Percentiles rank a stretch among this genome's conserved stretches.
Evolutionary conservation across 2,329 filamentous ascomycete species (phyloP).

Genomic region (Diaporthe vaccinii): DNA sequence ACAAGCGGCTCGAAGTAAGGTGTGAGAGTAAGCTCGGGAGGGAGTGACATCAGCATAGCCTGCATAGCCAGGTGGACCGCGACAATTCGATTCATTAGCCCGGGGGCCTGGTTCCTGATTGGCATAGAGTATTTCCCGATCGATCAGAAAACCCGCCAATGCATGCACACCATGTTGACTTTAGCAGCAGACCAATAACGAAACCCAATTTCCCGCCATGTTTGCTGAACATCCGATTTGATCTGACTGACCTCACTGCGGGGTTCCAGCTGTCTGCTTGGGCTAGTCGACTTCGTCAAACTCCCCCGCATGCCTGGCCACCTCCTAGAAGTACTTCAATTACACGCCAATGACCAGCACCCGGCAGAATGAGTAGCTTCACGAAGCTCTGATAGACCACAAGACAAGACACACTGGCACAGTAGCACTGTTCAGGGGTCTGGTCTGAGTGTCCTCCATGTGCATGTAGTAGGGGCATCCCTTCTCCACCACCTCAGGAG

Average conservation of each 20-base stretch:
- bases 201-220: conserved; percentile 23
- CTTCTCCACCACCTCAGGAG: conserved; percentile 9
- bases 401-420: not conserved
- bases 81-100: not conserved
- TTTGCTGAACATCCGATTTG: conserved; percentile 1
- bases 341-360: not conserved
- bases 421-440: not conserved
- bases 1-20: conserved; percentile 1
- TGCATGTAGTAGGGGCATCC: not conserved
- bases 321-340: no score
- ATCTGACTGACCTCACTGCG: conserved; percentile 19
- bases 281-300: not conserved
- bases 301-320: not conserved
- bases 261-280: conserved; percentile 1
- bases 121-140: not conserved
- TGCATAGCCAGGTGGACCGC: not conserved
- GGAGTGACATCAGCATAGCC: conserved; percentile 20
- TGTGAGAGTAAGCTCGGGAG: conserved; percentile 4
- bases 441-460: not conserved
- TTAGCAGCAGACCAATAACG: not conserved
- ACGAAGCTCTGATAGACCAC: not conserved
- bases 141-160: not conserved
- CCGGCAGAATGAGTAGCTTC: not conserved
- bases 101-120: conserved; percentile 7
- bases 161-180: not conserved